A percentile compares a stretch with the other conserved stretches of the same genome.
These are phyloP conservation scores for Lagerstroemia speciosa DNA, from an alignment of 345 rosid species.

Conservation along the genomic window DNA sequence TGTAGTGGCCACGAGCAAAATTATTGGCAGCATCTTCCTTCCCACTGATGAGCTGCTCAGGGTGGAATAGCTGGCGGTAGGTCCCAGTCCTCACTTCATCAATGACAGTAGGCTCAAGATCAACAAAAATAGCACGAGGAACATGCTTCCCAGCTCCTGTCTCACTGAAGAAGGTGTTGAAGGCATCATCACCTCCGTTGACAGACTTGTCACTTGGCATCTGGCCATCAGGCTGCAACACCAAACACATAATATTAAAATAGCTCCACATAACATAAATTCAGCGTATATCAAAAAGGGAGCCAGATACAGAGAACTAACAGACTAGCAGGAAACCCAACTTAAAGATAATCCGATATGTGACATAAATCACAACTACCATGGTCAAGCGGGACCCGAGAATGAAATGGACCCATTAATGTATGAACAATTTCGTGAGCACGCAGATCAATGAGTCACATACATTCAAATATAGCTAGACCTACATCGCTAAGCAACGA, in stretches of 20 bases:
- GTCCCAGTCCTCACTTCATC: conserved; percentile 48
- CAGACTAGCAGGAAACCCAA: background rate
- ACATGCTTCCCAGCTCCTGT: conserved; percentile 52
- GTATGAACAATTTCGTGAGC: background rate
- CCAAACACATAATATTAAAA: background rate
- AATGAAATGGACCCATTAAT: background rate
- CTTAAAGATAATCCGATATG: background rate
- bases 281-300: background rate
- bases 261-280: background rate
- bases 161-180: conserved; percentile 52
- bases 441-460: background rate
- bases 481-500: background rate
- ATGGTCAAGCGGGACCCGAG: background rate
- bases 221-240: conserved; percentile 43
- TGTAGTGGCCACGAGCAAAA: conserved; percentile 53
- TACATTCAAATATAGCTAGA: background rate
- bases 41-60: conserved; percentile 48
- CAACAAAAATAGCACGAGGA: conserved; percentile 47
- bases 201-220: conserved; percentile 37
- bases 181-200: conserved; percentile 49
- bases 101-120: conserved; percentile 53
- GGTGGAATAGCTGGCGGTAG: conserved; percentile 50
- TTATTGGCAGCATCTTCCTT: conserved; percentile 57
- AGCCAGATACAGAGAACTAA: background rate
- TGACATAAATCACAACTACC: background rate